Conservation (phyloP, 805 yeast genomes). For the Metschnikowia arizonensis region DNA sequence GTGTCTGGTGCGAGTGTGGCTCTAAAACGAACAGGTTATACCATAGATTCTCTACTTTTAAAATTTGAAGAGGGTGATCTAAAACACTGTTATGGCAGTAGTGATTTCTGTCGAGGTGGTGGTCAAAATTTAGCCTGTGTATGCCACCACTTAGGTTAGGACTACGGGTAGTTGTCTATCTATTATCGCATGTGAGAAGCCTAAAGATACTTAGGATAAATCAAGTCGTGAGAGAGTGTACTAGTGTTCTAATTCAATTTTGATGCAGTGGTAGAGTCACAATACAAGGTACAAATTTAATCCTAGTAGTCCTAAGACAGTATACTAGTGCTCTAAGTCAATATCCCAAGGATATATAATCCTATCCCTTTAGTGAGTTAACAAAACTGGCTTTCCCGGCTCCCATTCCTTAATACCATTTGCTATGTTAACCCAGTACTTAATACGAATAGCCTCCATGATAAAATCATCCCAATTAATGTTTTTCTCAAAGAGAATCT, state of each 20-base stretch:
- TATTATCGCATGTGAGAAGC: too few species aligned
- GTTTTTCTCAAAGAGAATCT: conserved; percentile 39
- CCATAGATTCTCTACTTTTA: neutral
- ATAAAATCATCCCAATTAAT: conserved; percentile 56
- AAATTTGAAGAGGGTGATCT: neutral
- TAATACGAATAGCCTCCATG: conserved; percentile 62
- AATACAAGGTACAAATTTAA: too few species aligned
- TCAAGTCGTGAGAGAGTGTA: too few species aligned
- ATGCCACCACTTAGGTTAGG: too few species aligned
- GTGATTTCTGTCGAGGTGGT: neutral
- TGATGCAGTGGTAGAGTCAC: too few species aligned
- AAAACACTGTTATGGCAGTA: neutral
- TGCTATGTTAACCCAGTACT: conserved; percentile 80
- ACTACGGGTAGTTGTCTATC: too few species aligned
- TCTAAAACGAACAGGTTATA: neutral
- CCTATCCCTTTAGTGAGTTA: conserved; percentile 48
- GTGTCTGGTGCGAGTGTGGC: neutral
- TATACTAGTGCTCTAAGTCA: too few species aligned
- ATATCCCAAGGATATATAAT: too few species aligned
- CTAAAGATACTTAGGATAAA: too few species aligned
- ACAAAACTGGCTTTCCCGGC: conserved; percentile 58
- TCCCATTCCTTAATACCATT: conserved; percentile 76
- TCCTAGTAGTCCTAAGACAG: too few species aligned
- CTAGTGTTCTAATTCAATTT: too few species aligned
- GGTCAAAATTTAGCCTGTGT: too few species aligned